phyloP scores from a whole-genome alignment of 345 rosid species.

The Kernera saxatilis region DNA sequence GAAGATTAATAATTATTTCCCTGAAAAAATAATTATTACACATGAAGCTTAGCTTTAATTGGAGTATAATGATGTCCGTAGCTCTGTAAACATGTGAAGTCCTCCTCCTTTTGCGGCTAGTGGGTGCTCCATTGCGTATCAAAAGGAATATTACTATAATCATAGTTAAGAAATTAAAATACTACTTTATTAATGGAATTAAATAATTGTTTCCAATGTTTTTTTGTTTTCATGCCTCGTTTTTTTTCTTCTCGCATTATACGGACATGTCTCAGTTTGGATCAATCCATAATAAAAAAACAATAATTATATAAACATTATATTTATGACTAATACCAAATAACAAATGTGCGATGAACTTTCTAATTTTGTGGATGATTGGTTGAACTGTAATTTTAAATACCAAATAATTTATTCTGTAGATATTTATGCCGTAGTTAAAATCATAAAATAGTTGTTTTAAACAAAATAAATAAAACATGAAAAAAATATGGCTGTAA shows the following conservation, averaged over 20 bases:
- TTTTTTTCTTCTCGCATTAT: slow-evolving; percentile 19
- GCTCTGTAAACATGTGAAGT: slow-evolving; percentile 35
- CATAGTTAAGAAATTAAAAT: neutral
- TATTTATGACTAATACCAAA: neutral
- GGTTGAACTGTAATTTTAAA: too few species aligned
- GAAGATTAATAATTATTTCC: neutral
- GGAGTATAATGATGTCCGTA: slow-evolving; percentile 38
- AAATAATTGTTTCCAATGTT: neutral
- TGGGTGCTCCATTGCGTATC: slow-evolving; percentile 37
- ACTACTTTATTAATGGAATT: neutral
- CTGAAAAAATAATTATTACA: slow-evolving; percentile 20
- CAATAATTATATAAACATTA: neutral
- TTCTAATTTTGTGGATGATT: too few species aligned
- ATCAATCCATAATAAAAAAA: slow-evolving; percentile 1
- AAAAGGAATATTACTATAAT: slow-evolving; percentile 21
- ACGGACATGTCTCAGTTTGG: slow-evolving; percentile 12
- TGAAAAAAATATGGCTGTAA: too few species aligned
- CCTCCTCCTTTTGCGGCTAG: slow-evolving; percentile 39
- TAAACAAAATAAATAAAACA: too few species aligned
- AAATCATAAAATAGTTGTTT: too few species aligned
- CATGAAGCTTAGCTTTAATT: slow-evolving; percentile 35
- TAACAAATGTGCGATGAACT: neutral
- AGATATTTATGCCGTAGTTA: too few species aligned
- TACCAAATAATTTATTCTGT: too few species aligned
- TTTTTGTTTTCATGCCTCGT: slow-evolving; percentile 5